Percentiles rank a stretch among this genome's conserved stretches.
Evolutionary conservation across 2,329 filamentous ascomycete species (phyloP).

Genomic region (Phyllosticta citribraziliensis): DNA sequence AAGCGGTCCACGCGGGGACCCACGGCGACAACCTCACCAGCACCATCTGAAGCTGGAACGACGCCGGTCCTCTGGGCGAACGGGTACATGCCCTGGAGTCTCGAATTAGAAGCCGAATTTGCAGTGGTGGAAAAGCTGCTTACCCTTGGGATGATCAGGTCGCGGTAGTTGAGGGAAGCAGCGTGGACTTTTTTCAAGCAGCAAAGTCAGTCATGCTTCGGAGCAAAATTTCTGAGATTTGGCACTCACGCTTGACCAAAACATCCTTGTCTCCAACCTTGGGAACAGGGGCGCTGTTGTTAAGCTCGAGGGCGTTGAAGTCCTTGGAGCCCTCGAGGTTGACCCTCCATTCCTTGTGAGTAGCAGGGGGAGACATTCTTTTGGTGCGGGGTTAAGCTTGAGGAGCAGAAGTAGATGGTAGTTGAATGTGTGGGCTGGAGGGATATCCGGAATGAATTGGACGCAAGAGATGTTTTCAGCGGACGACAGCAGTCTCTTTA

Average conservation of each 20-base stretch:
- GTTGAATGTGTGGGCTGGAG: neutral
- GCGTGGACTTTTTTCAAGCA: constrained; percentile 32
- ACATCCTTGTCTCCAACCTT: constrained; percentile 60
- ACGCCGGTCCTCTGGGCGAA: constrained; percentile 32
- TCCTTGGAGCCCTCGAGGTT: constrained; percentile 36
- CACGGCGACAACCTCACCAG: constrained; percentile 42
- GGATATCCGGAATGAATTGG: neutral
- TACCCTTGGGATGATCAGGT: constrained; percentile 36
- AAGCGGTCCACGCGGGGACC: constrained; percentile 48
- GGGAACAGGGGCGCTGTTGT: constrained; percentile 44
- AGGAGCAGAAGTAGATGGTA: neutral
- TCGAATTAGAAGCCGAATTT: neutral
- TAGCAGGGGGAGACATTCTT: constrained; percentile 24
- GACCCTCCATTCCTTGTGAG: constrained; percentile 49
- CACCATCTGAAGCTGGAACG: constrained; percentile 42
- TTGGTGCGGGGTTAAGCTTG: neutral
- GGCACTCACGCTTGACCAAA: constrained; percentile 49
- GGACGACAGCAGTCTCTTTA: neutral
- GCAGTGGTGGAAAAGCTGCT: neutral
- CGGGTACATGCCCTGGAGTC: constrained; percentile 16
- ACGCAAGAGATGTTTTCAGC: too few species aligned
- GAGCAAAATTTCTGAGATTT: too few species aligned
- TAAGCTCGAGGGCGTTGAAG: constrained; percentile 52
- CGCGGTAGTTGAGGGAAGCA: constrained; percentile 41
- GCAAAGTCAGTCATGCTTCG: neutral